Evolutionary conservation across 2,329 filamentous ascomycete species (phyloP).

Genomic region (Balansia obtecta): DNA sequence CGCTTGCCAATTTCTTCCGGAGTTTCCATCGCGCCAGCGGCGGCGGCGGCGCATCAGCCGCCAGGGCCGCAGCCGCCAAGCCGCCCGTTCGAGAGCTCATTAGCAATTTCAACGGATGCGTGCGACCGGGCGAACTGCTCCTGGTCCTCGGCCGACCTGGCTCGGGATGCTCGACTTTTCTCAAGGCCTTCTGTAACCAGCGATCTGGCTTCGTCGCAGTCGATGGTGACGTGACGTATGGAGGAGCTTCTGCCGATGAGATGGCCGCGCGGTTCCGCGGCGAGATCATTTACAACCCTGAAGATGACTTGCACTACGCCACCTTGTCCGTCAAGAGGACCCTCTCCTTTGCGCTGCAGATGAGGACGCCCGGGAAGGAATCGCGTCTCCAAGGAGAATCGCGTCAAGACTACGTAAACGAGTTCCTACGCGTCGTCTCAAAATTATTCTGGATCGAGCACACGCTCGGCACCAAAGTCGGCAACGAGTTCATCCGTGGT

Average conservation of each 20-base stretch:
- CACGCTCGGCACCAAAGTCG: conserved; percentile 55
- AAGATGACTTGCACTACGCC: conserved; percentile 57
- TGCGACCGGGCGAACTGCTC: conserved; percentile 59
- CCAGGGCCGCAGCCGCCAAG: conserved; percentile 39
- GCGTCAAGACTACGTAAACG: conserved; percentile 39
- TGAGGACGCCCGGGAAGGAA: conserved; percentile 41
- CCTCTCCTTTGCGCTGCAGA: conserved; percentile 52
- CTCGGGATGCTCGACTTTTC: conserved; percentile 56
- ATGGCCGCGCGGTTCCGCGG: conserved; percentile 44
- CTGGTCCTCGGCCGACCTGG: conserved; percentile 56
- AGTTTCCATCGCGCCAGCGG: conserved; percentile 12
- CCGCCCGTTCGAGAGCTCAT: conserved; percentile 53
- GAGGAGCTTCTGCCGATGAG: conserved; percentile 29
- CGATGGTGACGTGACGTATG: conserved; percentile 52
- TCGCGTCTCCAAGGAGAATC: conserved; percentile 45
- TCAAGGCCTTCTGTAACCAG: conserved; percentile 63
- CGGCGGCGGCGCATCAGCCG: conserved; percentile 12
- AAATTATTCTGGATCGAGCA: conserved; percentile 63
- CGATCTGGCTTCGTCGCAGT: conserved; percentile 51
- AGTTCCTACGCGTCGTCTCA: conserved; percentile 48
- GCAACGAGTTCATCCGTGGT: conserved; percentile 52
- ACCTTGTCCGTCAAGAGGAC: conserved; percentile 56
- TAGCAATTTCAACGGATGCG: conserved; percentile 51
- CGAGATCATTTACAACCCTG: conserved; percentile 56
- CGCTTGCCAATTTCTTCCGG: conserved; percentile 35